Percentiles rank a stretch among this genome's conserved stretches.
phyloP scores from a whole-genome alignment of 2,329 filamentous ascomycete genomes.

The Verticillium alfalfae region DNA sequence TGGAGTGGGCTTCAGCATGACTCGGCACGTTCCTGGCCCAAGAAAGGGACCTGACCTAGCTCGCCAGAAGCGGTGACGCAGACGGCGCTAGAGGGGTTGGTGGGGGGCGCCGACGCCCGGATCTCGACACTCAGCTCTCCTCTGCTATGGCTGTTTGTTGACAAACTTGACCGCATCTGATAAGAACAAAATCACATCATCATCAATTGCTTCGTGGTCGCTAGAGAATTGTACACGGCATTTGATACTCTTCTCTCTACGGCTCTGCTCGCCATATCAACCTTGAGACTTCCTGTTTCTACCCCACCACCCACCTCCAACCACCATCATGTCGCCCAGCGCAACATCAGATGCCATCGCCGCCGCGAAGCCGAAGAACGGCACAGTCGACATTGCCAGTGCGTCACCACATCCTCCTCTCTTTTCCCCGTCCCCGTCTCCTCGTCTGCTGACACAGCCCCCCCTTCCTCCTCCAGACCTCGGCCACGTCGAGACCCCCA shows the following conservation, averaged over 20 bases:
- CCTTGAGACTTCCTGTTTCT: neutral
- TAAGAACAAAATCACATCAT: neutral
- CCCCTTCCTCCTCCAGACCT: constrained; percentile 8
- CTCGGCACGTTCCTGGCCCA: neutral
- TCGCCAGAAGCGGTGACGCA: neutral
- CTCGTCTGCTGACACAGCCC: neutral
- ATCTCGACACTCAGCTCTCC: neutral
- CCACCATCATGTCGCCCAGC: constrained; percentile 1
- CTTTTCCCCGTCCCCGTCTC: neutral
- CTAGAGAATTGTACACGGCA: neutral
- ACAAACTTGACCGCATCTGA: neutral
- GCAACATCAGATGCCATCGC: neutral
- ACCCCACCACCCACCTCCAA: neutral
- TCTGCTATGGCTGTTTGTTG: neutral
- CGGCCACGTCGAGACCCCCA: constrained; percentile 14
- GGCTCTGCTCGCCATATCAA: no score
- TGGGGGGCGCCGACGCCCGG: neutral
- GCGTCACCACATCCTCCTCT: neutral
- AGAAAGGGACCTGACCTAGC: neutral
- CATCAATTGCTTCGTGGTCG: neutral
- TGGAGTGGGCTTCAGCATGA: neutral
- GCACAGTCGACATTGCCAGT: constrained; percentile 8
- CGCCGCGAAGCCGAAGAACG: neutral
- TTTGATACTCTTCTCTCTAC: neutral
- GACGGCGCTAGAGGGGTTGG: neutral